phyloP scores from a whole-genome alignment of 1,284 basidiomycete genomes.

The Naganishia cerealis region DNA sequence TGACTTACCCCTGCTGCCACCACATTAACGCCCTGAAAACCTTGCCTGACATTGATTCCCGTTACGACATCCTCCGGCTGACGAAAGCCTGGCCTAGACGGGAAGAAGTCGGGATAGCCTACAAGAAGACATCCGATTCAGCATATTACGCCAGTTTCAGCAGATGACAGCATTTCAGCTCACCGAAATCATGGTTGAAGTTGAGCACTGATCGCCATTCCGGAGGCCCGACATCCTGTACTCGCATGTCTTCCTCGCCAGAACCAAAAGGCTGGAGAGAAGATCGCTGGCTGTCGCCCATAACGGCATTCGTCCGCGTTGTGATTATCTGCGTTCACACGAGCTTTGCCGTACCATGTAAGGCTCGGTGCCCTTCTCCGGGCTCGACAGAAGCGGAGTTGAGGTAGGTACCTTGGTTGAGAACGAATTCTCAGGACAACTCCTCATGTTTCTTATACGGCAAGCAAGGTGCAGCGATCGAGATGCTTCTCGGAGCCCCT shows the following conservation, averaged over 20 bases:
- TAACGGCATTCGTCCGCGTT: neutral
- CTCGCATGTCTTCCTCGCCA: conserved; percentile 1
- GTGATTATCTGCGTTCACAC: neutral
- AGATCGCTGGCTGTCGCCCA: neutral
- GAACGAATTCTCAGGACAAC: too few species aligned
- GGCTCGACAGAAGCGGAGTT: too few species aligned
- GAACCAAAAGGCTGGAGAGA: neutral
- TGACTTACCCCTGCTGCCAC: conserved; percentile 57
- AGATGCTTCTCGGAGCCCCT: too few species aligned
- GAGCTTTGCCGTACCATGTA: neutral
- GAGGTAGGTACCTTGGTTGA: too few species aligned
- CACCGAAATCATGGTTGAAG: conserved; percentile 20
- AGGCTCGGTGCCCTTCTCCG: neutral
- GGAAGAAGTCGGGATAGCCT: conserved; percentile 85
- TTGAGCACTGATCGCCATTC: conserved; percentile 21
- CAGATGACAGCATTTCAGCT: neutral
- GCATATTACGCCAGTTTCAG: neutral
- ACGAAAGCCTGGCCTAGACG: conserved; percentile 73
- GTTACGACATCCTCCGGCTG: conserved; percentile 84
- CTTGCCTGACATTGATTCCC: conserved; percentile 73
- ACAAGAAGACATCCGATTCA: neutral
- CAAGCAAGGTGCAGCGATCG: too few species aligned
- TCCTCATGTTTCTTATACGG: too few species aligned
- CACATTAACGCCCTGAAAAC: conserved; percentile 64
- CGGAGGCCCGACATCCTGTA: conserved; percentile 9